These are phyloP conservation scores for Trametes sp. DNA, from an alignment of 1,284 basidiomycete genomes.

Conservation along the genomic window DNA sequence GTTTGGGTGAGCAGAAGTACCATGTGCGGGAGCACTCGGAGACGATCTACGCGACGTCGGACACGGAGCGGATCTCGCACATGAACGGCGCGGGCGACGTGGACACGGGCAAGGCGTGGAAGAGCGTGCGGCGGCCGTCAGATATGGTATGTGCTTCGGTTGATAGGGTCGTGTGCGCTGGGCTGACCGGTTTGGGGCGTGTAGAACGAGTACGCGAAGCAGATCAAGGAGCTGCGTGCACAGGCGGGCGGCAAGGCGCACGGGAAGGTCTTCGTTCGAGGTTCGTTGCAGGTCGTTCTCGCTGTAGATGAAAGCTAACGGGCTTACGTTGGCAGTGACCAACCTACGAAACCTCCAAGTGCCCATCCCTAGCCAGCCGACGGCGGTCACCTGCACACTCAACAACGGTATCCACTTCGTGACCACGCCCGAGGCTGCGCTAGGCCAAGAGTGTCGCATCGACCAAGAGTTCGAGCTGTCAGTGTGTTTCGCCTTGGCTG, in stretches of 20 bases:
- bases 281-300: constrained; percentile 47
- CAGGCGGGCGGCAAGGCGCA: constrained; percentile 82
- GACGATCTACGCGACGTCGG: constrained; percentile 85
- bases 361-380: constrained; percentile 78
- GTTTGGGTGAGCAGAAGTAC: constrained; percentile 50
- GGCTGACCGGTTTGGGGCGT: not conserved
- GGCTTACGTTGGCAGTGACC: constrained; percentile 80
- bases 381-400: constrained; percentile 86
- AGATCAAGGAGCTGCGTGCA: constrained; percentile 82
- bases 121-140: constrained; percentile 85
- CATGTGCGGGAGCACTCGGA: constrained; percentile 73
- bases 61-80: constrained; percentile 73
- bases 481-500: constrained; percentile 41
- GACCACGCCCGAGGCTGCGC: constrained; percentile 82
- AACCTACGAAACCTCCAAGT: constrained; percentile 77
- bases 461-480: constrained; percentile 96
- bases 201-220: constrained; percentile 91
- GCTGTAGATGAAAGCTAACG: not conserved
- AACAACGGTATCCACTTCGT: constrained; percentile 98
- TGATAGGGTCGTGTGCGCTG: no score
- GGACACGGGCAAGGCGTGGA: constrained; percentile 87
- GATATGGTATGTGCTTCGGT: constrained; percentile 76
- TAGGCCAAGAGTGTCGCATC: constrained; percentile 73
- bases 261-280: constrained; percentile 95
- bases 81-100: constrained; percentile 79